phyloP scores from a whole-genome alignment of 805 yeast genomes.

The Metschnikowia continentalis region DNA sequence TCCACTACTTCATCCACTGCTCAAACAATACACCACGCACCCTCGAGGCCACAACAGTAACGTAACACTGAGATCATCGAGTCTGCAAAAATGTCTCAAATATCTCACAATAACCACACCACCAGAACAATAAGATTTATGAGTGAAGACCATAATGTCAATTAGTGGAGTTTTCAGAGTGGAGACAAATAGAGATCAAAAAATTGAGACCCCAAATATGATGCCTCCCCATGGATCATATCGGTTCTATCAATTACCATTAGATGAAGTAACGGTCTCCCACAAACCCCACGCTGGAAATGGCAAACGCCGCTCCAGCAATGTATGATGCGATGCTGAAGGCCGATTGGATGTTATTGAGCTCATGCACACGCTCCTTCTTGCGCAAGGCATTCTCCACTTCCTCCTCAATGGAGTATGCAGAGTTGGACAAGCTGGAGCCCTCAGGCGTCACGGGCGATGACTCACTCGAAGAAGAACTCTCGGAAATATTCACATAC shows the following conservation, averaged over 20 bases:
- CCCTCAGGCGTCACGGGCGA: slow-evolving; percentile 24
- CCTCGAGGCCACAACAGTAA: too few species aligned
- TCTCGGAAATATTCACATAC: slow-evolving; percentile 41
- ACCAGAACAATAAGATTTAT: too few species aligned
- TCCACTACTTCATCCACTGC: too few species aligned
- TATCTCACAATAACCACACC: too few species aligned
- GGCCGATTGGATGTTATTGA: slow-evolving; percentile 31
- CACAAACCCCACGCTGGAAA: slow-evolving; percentile 52
- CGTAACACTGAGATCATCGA: background rate
- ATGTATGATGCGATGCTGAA: slow-evolving; percentile 41
- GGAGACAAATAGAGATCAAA: too few species aligned
- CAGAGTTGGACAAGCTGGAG: slow-evolving; percentile 6
- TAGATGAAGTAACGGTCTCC: slow-evolving; percentile 42
- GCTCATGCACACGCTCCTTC: slow-evolving; percentile 29
- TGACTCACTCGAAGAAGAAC: slow-evolving; percentile 31
- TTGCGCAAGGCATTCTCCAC: slow-evolving; percentile 41
- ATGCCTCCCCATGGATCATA: too few species aligned
- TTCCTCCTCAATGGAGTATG: slow-evolving; percentile 35
- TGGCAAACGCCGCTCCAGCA: slow-evolving; percentile 42
- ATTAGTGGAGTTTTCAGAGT: too few species aligned
- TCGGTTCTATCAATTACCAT: background rate
- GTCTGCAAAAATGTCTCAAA: background rate
- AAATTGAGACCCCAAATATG: too few species aligned
- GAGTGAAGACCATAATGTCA: too few species aligned
- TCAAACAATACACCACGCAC: too few species aligned